phyloP scores from a whole-genome alignment of 2,329 filamentous ascomycete genomes.

The Passalora sequoiae region DNA sequence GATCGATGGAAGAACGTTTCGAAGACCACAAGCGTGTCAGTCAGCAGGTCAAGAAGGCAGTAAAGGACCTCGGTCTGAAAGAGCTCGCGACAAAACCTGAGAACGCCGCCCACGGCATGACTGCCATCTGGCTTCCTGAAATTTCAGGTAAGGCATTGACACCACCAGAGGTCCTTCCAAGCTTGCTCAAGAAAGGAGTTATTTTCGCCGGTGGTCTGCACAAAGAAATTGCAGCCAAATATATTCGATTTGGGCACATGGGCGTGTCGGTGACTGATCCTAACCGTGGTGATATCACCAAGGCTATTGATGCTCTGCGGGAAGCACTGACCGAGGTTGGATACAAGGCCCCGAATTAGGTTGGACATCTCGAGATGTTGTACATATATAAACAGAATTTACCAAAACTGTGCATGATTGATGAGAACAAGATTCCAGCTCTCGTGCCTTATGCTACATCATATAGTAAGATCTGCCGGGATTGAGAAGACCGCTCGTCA shows the following conservation, averaged over 20 bases:
- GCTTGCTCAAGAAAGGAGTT: slow-evolving; percentile 77
- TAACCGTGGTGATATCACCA: slow-evolving; percentile 73
- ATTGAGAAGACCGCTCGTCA: no score
- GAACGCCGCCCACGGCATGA: slow-evolving; percentile 96
- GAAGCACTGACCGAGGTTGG: slow-evolving; percentile 70
- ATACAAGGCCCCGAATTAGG: slow-evolving; percentile 42
- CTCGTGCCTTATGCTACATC: no score
- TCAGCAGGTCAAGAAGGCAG: slow-evolving; percentile 77
- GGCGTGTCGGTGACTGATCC: slow-evolving; percentile 86
- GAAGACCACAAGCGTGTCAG: slow-evolving; percentile 72
- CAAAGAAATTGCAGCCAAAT: slow-evolving; percentile 89
- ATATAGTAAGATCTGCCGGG: no score
- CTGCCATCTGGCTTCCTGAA: slow-evolving; percentile 90
- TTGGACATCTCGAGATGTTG: no score
- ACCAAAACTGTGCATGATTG: no score
- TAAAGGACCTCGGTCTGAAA: slow-evolving; percentile 75
- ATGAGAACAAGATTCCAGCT: no score
- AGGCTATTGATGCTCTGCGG: slow-evolving; percentile 72
- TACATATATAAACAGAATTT: no score
- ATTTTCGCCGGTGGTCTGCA: slow-evolving; percentile 94
- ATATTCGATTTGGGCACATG: slow-evolving; percentile 97
- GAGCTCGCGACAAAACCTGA: slow-evolving; percentile 80
- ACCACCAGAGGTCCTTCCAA: slow-evolving; percentile 77
- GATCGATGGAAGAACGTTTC: slow-evolving; percentile 76
- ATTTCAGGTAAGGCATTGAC: slow-evolving; percentile 50